These are phyloP conservation scores for Tricladium varicosporioides DNA, from an alignment of 2,329 filamentous ascomycete species.

Conservation along the genomic window DNA sequence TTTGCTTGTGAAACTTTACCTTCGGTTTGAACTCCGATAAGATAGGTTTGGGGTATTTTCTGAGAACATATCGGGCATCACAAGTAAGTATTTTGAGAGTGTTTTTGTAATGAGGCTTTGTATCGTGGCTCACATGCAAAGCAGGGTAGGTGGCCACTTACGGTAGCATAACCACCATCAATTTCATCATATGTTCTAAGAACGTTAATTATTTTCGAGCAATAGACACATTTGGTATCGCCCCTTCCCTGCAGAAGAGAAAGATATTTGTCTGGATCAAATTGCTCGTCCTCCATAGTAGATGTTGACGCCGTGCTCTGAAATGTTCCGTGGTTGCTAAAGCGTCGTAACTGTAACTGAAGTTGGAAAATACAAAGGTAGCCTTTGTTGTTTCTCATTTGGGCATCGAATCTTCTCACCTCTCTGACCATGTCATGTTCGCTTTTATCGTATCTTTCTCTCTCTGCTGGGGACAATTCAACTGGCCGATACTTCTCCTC, in stretches of 20 bases:
- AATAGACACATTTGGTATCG: slow-evolving; percentile 6
- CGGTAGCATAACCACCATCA: slow-evolving; percentile 9
- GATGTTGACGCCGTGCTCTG: slow-evolving; percentile 4
- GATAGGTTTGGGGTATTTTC: background rate
- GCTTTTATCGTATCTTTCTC: slow-evolving; percentile 5
- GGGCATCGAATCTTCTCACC: slow-evolving; percentile 8
- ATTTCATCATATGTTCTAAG: slow-evolving; percentile 5
- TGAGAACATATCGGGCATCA: background rate
- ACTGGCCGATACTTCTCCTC: slow-evolving; percentile 29
- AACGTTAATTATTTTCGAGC: slow-evolving; percentile 2
- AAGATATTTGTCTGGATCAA: slow-evolving; percentile 10
- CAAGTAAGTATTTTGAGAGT: background rate
- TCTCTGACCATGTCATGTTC: slow-evolving; percentile 5
- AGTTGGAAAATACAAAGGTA: slow-evolving; percentile 18
- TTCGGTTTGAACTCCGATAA: background rate
- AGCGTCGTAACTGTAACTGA: slow-evolving; percentile 14
- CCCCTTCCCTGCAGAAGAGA: slow-evolving; percentile 3
- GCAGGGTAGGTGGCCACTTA: slow-evolving; percentile 19
- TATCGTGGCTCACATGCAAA: slow-evolving; percentile 9
- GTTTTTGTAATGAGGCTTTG: background rate
- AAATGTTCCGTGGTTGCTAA: slow-evolving; percentile 21
- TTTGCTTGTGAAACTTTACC: background rate
- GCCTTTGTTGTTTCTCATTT: slow-evolving; percentile 5
- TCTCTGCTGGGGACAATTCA: slow-evolving; percentile 34
- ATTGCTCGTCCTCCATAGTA: background rate